These are phyloP conservation scores for Neopestalotiopsis sp. DNA, from an alignment of 2,329 filamentous ascomycete genomes.

Conservation along the genomic window DNA sequence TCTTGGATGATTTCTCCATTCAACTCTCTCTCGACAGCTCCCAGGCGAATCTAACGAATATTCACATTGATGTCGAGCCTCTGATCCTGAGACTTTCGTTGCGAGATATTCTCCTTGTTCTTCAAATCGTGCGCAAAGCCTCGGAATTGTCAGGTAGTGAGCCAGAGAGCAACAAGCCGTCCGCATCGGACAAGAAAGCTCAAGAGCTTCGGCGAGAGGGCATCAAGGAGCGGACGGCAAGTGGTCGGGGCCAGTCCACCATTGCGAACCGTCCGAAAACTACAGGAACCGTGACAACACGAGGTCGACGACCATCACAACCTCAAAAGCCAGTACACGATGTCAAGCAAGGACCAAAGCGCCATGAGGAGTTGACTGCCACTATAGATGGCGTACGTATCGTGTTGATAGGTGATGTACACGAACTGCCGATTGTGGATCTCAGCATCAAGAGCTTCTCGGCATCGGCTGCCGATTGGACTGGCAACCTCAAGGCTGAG, in stretches of 20 bases:
- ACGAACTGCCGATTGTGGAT: slow-evolving; percentile 94
- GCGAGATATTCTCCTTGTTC: slow-evolving; percentile 90
- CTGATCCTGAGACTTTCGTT: slow-evolving; percentile 89
- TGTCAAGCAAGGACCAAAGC: slow-evolving; percentile 36
- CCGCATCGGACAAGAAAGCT: slow-evolving; percentile 59
- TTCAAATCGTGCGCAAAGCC: slow-evolving; percentile 90
- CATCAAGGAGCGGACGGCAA: slow-evolving; percentile 62
- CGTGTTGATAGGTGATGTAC: slow-evolving; percentile 92
- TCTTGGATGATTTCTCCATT: slow-evolving; percentile 95
- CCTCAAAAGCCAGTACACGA: slow-evolving; percentile 38
- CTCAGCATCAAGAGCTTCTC: slow-evolving; percentile 91
- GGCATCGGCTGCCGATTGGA: slow-evolving; percentile 88
- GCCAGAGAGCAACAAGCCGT: slow-evolving; percentile 48
- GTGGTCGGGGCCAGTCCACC: slow-evolving; percentile 61
- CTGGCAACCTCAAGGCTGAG: slow-evolving; percentile 83
- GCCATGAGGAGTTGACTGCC: slow-evolving; percentile 80
- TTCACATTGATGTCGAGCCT: slow-evolving; percentile 88
- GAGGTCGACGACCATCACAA: slow-evolving; percentile 30
- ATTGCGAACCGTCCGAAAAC: slow-evolving; percentile 49
- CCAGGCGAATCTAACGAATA: slow-evolving; percentile 69
- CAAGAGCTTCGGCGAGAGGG: slow-evolving; percentile 57
- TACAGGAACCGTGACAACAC: slow-evolving; percentile 36
- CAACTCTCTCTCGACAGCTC: slow-evolving; percentile 84
- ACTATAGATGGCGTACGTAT: slow-evolving; percentile 88
- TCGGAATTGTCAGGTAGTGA: slow-evolving; percentile 81